phyloP scores from a whole-genome alignment of 768 basidiomycete genomes.

The Leccinum broughii region DNA sequence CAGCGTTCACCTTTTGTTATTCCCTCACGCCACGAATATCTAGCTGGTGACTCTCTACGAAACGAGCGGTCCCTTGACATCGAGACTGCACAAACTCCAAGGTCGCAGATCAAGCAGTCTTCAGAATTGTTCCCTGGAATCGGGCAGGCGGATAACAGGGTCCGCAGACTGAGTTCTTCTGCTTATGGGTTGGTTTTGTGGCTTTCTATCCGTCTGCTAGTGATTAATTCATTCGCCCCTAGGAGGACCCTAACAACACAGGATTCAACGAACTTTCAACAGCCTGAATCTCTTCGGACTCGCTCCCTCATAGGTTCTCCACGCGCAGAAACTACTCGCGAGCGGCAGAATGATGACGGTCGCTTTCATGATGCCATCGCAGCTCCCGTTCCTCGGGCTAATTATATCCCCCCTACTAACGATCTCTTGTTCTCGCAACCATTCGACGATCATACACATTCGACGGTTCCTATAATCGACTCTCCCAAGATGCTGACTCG shows the following conservation, averaged over 20 bases:
- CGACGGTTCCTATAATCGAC: neutral
- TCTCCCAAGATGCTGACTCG: neutral
- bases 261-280: neutral
- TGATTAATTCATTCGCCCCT: neutral
- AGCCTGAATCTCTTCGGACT: constrained; percentile 1
- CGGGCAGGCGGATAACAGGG: neutral
- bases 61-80: neutral
- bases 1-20: neutral
- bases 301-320: constrained; percentile 4
- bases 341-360: neutral
- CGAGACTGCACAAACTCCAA: neutral
- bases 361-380: neutral
- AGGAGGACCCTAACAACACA: neutral
- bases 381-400: constrained; percentile 1
- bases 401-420: constrained; percentile 20
- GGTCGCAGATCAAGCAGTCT: neutral
- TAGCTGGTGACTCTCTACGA: neutral
- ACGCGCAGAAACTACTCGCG: constrained; percentile 1
- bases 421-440: constrained; percentile 17
- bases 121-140: neutral
- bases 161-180: constrained; percentile 1
- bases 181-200: constrained; percentile 11
- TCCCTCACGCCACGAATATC: neutral
- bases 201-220: neutral
- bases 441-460: constrained; percentile 1